Base-by-base conservation (phyloP, 192 early-diverging fungal genomes). In the Gamsiella multidivaricata region DNA sequence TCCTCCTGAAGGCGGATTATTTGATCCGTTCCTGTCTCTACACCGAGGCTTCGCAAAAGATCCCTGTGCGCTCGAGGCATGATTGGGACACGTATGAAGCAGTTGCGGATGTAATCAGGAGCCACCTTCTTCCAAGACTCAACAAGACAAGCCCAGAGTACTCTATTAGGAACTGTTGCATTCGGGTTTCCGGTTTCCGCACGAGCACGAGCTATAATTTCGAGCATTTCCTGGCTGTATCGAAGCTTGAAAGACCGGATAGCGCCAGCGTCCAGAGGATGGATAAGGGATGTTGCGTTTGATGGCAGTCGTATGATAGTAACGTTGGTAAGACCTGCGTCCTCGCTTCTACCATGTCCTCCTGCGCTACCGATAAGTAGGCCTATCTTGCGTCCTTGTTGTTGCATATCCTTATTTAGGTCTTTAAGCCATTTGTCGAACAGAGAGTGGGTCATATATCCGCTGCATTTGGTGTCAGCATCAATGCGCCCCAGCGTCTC, bases 231-330 rank as follows among this genome's bases (percentile, higher is more conserved):
- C 23, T 53, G 23, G 10, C 34, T 26, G 14, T 64, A 64, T 5
- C 41, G 32, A 0, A 26, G 31, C 22, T 53, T 52, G 36, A 64
- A 64, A 6, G 50, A 64, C 4, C 50, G 61, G 29, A 53, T 53
- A 25, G 41, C n/a, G 20, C 61, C 51, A 29, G 25, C 61, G 32
- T 52, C 50, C 15, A 64, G 3, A 28, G 50, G 61, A 29, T 53
- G 50, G 9, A 50, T 64, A 8, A 41, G 2, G 1, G 61, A 41
- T 3, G 47, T 64, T 32, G 61, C 22, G n/a, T 29, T 17, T 23
- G 61, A 37, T 9, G 34, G 61, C 22, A 64, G 25, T n/a, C 50
- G 49, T 0, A 64, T 29, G 14, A 64, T 0, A 11, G 36, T 53
- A 33, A 29, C 53, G 36, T 64, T 64, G 49, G 43, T 53, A 1